Conservation (phyloP, 2,329 filamentous ascomycete species). For the Ceratocystis cubensis region DNA sequence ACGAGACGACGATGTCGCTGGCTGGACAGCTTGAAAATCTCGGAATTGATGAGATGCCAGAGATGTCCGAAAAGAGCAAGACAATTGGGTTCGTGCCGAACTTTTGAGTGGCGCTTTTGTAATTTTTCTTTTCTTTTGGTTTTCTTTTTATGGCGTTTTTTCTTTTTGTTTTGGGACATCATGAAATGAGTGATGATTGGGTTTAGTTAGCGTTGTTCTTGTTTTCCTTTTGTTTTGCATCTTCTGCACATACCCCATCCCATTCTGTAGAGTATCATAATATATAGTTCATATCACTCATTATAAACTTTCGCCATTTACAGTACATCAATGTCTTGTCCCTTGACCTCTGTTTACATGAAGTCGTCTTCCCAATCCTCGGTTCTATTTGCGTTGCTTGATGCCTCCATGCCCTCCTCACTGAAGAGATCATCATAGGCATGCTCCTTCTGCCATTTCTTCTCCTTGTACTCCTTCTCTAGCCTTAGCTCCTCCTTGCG, state of each 20-base stretch:
- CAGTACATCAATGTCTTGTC: not conserved
- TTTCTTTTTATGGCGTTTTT: not conserved
- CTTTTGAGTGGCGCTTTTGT: constrained; percentile 5
- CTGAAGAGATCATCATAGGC: constrained; percentile 88
- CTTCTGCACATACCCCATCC: not conserved
- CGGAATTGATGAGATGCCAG: constrained; percentile 2
- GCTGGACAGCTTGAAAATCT: constrained; percentile 10
- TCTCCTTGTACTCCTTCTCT: constrained; percentile 69
- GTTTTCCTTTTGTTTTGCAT: not conserved
- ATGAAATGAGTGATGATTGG: not conserved
- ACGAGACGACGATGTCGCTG: constrained; percentile 10
- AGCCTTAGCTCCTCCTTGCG: constrained; percentile 64
- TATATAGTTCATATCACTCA: constrained; percentile 1
- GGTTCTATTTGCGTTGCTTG: constrained; percentile 75
- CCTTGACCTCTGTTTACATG: constrained; percentile 46
- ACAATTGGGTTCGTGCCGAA: constrained; percentile 13
- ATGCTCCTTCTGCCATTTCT: constrained; percentile 94
- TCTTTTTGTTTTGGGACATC: not conserved
- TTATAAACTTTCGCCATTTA: not conserved
- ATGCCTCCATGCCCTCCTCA: constrained; percentile 62
- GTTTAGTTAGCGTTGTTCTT: not conserved
- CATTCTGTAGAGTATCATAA: constrained; percentile 3
- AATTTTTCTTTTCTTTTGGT: constrained; percentile 1
- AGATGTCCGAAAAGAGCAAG: constrained; percentile 11
- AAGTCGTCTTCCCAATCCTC: constrained; percentile 82